Percentiles rank a stretch among this genome's conserved stretches.
Evolutionary conservation across 371 early-diverging fungal species (phyloP).

Genomic region (Rhizopus delemar): DNA sequence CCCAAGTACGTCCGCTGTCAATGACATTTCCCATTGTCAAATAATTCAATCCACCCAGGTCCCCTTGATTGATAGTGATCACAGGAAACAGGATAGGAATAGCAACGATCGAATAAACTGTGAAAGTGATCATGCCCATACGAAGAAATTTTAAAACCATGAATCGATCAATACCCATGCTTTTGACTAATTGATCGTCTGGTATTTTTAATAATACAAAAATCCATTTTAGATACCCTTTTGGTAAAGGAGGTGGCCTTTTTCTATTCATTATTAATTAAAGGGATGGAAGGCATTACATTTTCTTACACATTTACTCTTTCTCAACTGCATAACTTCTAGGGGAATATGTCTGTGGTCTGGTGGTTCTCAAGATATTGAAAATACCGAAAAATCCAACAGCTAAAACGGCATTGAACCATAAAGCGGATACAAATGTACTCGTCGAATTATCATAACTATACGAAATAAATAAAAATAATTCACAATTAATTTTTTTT

Average conservation of each 20-base stretch:
- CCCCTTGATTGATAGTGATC: slow-evolving; percentile 53
- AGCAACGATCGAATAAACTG: slow-evolving; percentile 57
- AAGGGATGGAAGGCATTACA: not conserved
- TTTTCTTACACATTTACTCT: slow-evolving; percentile 39
- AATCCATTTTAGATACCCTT: slow-evolving; percentile 64
- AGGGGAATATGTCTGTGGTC: slow-evolving; percentile 69
- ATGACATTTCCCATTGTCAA: slow-evolving; percentile 71
- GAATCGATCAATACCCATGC: slow-evolving; percentile 75
- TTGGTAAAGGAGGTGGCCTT: slow-evolving; percentile 59
- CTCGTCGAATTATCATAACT: slow-evolving; percentile 51
- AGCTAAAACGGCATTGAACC: slow-evolving; percentile 67
- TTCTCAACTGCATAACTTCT: slow-evolving; percentile 67
- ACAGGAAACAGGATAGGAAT: slow-evolving; percentile 70
- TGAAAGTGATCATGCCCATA: slow-evolving; percentile 61
- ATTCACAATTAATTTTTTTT: not conserved
- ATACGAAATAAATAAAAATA: not conserved
- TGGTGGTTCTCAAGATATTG: slow-evolving; percentile 55
- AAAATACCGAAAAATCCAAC: slow-evolving; percentile 59
- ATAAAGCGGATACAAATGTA: slow-evolving; percentile 66
- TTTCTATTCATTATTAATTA: slow-evolving; percentile 35
- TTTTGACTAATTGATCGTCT: slow-evolving; percentile 61
- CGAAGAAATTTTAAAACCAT: slow-evolving; percentile 75
- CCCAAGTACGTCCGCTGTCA: slow-evolving; percentile 59
- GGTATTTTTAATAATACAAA: slow-evolving; percentile 50
- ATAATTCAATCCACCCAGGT: slow-evolving; percentile 40